These are phyloP conservation scores for Suillus discolor DNA, from an alignment of 768 basidiomycete genomes.

Conservation along the genomic window DNA sequence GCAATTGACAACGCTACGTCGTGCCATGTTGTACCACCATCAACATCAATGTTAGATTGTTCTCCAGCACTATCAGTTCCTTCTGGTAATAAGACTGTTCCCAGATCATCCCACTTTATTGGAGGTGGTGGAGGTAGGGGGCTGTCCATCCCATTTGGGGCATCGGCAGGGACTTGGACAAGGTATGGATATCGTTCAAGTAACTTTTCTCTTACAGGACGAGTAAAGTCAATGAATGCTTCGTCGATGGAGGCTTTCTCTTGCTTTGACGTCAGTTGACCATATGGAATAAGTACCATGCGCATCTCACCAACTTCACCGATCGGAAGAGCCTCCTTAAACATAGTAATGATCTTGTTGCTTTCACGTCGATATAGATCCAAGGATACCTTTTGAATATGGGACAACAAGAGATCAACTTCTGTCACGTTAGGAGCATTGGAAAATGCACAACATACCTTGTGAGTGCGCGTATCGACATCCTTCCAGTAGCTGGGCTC, in stretches of 20 bases:
- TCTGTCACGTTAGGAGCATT: conserved; percentile 1
- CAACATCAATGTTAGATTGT: conserved; percentile 27
- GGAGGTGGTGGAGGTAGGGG: conserved; percentile 74
- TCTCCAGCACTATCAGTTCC: conserved; percentile 23
- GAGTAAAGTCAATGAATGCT: conserved; percentile 91
- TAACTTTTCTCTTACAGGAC: conserved; percentile 73
- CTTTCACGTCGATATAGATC: conserved; percentile 94
- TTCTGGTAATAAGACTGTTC: conserved; percentile 46
- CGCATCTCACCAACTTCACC: conserved; percentile 75
- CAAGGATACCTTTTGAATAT: conserved; percentile 76
- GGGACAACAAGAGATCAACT: conserved; percentile 1
- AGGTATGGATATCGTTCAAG: conserved; percentile 80
- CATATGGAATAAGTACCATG: background rate
- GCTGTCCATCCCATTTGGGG: conserved; percentile 72
- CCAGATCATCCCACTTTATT: conserved; percentile 59
- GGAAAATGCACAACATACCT: conserved; percentile 49
- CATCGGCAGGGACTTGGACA: conserved; percentile 64
- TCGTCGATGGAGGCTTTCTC: conserved; percentile 99
- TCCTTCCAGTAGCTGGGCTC: conserved; percentile 94
- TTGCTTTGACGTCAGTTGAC: conserved; percentile 30
- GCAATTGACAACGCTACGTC: conserved; percentile 90
- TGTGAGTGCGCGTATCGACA: conserved; percentile 88
- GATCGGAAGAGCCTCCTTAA: conserved; percentile 75
- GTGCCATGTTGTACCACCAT: conserved; percentile 70
- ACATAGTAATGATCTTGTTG: conserved; percentile 79